phyloP scores from a whole-genome alignment of 164 flowering plant genomes.

The Kingdonia uniflora region DNA sequence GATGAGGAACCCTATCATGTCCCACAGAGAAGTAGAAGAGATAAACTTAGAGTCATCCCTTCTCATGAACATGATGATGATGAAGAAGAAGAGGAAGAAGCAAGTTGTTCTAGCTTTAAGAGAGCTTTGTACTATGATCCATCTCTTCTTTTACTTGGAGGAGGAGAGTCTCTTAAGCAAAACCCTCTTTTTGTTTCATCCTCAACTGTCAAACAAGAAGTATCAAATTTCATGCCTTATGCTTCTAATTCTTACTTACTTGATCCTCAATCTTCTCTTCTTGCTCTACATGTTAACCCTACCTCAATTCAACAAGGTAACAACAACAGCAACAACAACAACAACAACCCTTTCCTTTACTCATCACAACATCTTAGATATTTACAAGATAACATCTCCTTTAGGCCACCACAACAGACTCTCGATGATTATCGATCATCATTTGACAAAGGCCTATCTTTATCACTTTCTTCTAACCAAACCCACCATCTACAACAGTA shows the following conservation, averaged over 20 bases:
- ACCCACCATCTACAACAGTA: neutral
- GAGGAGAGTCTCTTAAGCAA: no score
- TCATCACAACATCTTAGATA: conserved; percentile 18
- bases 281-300: conserved; percentile 21
- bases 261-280: conserved; percentile 30
- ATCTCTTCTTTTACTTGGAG: no score
- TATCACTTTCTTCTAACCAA: conserved; percentile 52
- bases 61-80: neutral
- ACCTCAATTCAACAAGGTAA: conserved; percentile 24
- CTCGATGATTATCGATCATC: conserved; percentile 8
- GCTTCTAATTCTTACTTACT: no score
- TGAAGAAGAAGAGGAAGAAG: neutral
- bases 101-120: neutral
- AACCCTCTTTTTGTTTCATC: no score
- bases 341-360: conserved; percentile 17
- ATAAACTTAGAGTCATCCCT: conserved; percentile 49
- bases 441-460: conserved; percentile 36
- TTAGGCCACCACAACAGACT: conserved; percentile 19
- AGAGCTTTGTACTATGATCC: no score
- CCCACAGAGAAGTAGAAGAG: conserved; percentile 82
- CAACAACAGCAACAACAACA: conserved; percentile 11
- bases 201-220: no score
- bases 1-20: conserved; percentile 28
- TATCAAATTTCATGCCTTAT: no score
- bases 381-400: conserved; percentile 19